These are phyloP conservation scores for sorghum (Sorghum bicolor) DNA, from an alignment of 176 grass and related monocot genomes.

Conservation along the genomic window DNA sequence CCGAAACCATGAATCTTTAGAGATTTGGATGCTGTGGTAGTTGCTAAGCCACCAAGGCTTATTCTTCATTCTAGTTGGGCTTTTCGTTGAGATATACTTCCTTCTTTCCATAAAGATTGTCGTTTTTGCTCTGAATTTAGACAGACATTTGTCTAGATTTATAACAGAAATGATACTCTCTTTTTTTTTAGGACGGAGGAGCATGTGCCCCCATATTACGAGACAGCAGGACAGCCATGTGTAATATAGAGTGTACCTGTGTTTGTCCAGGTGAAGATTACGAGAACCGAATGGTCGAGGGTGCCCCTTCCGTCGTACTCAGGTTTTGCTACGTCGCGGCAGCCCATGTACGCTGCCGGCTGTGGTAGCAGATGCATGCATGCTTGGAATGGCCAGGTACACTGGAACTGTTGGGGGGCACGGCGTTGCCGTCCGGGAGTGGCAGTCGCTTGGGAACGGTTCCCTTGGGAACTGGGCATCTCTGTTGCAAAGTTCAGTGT, in stretches of 20 bases:
- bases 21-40: neutral
- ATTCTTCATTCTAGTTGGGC: neutral
- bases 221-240: neutral
- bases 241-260: neutral
- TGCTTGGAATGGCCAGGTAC: neutral
- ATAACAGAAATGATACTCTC: no score
- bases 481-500: neutral
- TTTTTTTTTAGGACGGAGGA: no score
- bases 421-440: neutral
- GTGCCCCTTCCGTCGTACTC: neutral
- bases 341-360: conserved; percentile 22
- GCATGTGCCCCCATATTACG: neutral
- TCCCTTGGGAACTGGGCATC: no score
- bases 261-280: neutral
- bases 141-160: no score
- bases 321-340: neutral
- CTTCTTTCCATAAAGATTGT: no score
- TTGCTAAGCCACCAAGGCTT: neutral
- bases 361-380: neutral
- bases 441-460: neutral
- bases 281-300: neutral
- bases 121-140: no score
- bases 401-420: neutral
- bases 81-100: neutral
- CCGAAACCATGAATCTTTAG: neutral